A percentile compares a stretch with the other conserved stretches of the same genome.
Conservation (phyloP, 306 rosid genomes). For the Cucumis sativus region Cucumber_9930_V3 NC_026658.2:16033501-16034000, state of each 20-base stretch:
- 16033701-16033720: too few relatives aligned
- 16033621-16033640: too few relatives aligned
- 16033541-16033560: not conserved
- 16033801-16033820: not conserved
- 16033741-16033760: too few relatives aligned
- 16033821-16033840: not conserved
- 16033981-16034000: not conserved
- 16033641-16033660: too few relatives aligned
- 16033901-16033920: not conserved
- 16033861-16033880: not conserved
- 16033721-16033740: too few relatives aligned
- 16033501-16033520: conserved; percentile 8
- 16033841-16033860: not conserved
- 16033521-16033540: conserved; percentile 8
- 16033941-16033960: not conserved
- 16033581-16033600: not conserved
- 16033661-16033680: too few relatives aligned
- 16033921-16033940: not conserved
- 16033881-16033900: not conserved
- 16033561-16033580: not conserved
- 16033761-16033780: not conserved
- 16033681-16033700: too few relatives aligned
- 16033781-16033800: not conserved
- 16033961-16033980: not conserved
- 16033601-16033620: not conserved